phyloP scores from a whole-genome alignment of 2,329 filamentous ascomycete species.

The Leptographium galeiforme region DNA sequence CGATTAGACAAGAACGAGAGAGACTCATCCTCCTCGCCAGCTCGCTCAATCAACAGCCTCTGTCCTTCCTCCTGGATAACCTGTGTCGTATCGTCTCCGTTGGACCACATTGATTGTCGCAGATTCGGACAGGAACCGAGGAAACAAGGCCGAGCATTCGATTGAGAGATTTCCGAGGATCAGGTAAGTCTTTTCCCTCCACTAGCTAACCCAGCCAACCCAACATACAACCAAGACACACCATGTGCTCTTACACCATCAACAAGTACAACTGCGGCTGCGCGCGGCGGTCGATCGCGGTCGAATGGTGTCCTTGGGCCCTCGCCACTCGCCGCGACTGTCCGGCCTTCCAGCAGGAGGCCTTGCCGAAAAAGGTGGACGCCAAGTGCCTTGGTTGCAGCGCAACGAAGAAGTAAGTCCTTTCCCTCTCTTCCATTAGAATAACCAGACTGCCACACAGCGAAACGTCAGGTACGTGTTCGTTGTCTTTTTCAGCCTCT shows the following conservation, averaged over 20 bases:
- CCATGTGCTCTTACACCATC: background rate
- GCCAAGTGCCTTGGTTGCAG: constrained; percentile 3
- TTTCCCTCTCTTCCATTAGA: background rate
- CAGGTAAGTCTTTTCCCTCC: background rate
- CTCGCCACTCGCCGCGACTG: background rate
- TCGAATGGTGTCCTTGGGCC: constrained; percentile 1
- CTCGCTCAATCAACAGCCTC: background rate
- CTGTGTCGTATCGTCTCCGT: background rate
- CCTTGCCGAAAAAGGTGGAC: background rate
- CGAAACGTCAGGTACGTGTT: no score
- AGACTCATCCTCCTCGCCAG: background rate
- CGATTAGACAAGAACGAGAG: background rate
- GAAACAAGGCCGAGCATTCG: background rate
- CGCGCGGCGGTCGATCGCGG: background rate
- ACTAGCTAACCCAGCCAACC: background rate
- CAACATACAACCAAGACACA: background rate
- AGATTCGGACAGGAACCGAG: no score
- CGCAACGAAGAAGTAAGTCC: background rate
- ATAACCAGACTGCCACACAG: no score
- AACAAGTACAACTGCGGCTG: constrained; percentile 4
- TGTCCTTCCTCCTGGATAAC: background rate
- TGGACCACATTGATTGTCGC: background rate
- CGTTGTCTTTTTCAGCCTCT: no score
- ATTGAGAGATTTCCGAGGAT: background rate
- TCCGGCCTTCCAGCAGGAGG: constrained; percentile 4